phyloP scores from a whole-genome alignment of 257 asterid genomes.

The Schizonepeta tenuifolia region DNA sequence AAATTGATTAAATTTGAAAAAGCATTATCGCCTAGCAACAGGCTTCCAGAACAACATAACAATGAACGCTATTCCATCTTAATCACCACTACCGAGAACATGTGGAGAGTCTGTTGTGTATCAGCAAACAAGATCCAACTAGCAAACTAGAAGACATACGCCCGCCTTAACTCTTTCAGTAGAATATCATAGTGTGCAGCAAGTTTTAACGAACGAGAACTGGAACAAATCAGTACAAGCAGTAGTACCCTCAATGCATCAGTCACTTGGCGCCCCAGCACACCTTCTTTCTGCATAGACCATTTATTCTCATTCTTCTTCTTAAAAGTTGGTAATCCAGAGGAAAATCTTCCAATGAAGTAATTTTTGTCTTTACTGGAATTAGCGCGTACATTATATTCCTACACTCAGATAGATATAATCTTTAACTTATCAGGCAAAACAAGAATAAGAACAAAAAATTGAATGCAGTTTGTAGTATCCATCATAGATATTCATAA shows the following conservation, averaged over 20 bases:
- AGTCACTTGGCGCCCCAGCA: constrained; percentile 93
- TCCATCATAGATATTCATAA: constrained; percentile 13
- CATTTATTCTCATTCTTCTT: constrained; percentile 87
- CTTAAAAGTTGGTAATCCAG: constrained; percentile 85
- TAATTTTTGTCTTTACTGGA: constrained; percentile 72
- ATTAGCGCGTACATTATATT: constrained; percentile 86
- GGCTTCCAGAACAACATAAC: constrained; percentile 14
- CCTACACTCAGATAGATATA: constrained; percentile 49
- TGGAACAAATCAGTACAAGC: constrained; percentile 11
- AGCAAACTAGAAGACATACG: not conserved
- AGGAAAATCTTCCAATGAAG: constrained; percentile 83
- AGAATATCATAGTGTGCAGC: constrained; percentile 3
- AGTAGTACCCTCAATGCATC: constrained; percentile 85
- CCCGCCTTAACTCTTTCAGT: constrained; percentile 1
- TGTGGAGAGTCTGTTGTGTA: not conserved
- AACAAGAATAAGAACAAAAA: not conserved
- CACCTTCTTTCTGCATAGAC: constrained; percentile 88
- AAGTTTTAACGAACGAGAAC: constrained; percentile 19
- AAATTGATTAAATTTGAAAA: constrained; percentile 5
- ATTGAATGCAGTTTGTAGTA: not conserved
- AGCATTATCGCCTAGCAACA: not conserved
- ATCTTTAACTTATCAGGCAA: not conserved
- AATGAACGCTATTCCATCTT: not conserved
- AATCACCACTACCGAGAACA: constrained; percentile 12
- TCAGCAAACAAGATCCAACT: not conserved